These are phyloP conservation scores for Cryptosporidium meleagridis DNA, from an alignment of 169 alveolate genomes.

Conservation along the genomic window DNA sequence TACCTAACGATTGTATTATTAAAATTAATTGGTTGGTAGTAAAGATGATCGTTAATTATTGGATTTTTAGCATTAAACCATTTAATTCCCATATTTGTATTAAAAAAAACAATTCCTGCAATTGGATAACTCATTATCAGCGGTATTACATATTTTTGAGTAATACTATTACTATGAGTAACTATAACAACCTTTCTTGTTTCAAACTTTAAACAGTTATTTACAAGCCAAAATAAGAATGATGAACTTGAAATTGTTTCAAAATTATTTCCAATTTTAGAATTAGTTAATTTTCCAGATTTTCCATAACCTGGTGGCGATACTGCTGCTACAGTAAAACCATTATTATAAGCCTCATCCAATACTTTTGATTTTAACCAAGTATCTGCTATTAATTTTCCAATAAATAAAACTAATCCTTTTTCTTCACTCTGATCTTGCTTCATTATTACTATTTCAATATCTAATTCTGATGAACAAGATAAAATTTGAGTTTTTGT, in stretches of 20 bases:
- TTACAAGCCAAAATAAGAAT: constrained; percentile 43
- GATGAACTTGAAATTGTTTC: constrained; percentile 27
- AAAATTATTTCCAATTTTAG: neutral
- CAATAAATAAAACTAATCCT: constrained; percentile 66
- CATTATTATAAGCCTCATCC: constrained; percentile 31
- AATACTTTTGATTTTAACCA: constrained; percentile 53
- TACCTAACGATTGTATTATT: constrained; percentile 54
- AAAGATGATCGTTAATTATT: constrained; percentile 52
- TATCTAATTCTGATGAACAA: constrained; percentile 57
- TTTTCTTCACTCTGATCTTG: constrained; percentile 42
- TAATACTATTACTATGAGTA: constrained; percentile 63
- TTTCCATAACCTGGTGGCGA: constrained; percentile 69
- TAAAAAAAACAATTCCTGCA: constrained; percentile 71
- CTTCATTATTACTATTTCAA: constrained; percentile 34
- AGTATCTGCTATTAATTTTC: constrained; percentile 30
- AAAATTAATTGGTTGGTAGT: constrained; percentile 59
- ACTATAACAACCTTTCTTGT: constrained; percentile 40
- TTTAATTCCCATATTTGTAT: constrained; percentile 74
- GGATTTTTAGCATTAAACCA: constrained; percentile 71
- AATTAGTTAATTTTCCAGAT: constrained; percentile 1
- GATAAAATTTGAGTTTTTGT: constrained; percentile 37
- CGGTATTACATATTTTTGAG: constrained; percentile 67
- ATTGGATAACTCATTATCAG: constrained; percentile 58
- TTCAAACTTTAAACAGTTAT: constrained; percentile 26
- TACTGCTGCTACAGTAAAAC: constrained; percentile 26